These are phyloP conservation scores for Ophiosphaerella korrae DNA, from an alignment of 2,329 filamentous ascomycete species.

Conservation along the genomic window DNA sequence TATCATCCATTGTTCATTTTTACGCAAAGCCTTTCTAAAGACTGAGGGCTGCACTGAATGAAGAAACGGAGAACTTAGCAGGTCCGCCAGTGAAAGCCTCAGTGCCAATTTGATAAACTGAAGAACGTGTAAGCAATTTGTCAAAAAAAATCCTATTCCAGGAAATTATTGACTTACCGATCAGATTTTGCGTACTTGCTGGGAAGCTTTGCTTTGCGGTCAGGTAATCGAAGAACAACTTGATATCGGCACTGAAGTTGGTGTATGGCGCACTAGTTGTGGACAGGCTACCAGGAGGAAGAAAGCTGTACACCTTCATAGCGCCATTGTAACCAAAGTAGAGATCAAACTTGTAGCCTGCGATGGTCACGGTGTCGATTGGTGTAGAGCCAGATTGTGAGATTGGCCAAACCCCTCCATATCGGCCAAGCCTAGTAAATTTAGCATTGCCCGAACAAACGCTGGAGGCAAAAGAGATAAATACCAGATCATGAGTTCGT, in stretches of 20 bases:
- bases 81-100: constrained; percentile 16
- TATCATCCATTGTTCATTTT: no score
- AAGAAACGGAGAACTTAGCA: constrained; percentile 7
- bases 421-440: constrained; percentile 54
- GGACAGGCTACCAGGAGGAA: constrained; percentile 22
- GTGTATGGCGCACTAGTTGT: not conserved
- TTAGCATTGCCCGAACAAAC: not conserved
- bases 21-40: no score
- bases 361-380: constrained; percentile 50
- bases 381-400: not conserved
- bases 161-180: constrained; percentile 6
- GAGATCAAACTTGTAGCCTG: constrained; percentile 58
- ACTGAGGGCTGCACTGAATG: constrained; percentile 2
- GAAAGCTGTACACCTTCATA: constrained; percentile 65
- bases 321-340: constrained; percentile 62
- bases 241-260: constrained; percentile 60
- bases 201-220: constrained; percentile 50
- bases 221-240: constrained; percentile 62
- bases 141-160: not conserved
- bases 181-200: constrained; percentile 10
- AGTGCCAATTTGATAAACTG: constrained; percentile 15
- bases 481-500: constrained; percentile 26
- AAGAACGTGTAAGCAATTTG: not conserved
- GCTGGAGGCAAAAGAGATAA: not conserved
- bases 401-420: constrained; percentile 51